Evolutionary conservation across 306 rosid species (phyloP).

Genomic region (Gillenia trifoliata): DNA sequence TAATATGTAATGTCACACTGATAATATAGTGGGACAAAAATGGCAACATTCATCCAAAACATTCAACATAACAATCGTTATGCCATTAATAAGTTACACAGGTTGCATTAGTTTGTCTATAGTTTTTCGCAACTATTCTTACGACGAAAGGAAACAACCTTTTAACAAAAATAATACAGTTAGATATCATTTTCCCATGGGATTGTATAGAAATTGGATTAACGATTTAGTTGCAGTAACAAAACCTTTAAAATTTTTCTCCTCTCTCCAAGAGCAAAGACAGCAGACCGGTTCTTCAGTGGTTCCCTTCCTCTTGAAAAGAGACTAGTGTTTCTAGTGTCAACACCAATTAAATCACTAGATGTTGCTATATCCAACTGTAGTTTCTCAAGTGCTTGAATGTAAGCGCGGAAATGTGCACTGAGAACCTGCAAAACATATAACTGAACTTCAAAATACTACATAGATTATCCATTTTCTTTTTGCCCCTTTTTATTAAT

Average conservation of each 20-base stretch:
- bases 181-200: not conserved
- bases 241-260: constrained; percentile 68
- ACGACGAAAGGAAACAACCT: not conserved
- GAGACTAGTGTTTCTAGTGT: constrained; percentile 76
- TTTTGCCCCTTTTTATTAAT: not conserved
- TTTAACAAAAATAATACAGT: not conserved
- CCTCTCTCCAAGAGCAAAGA: constrained; percentile 91
- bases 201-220: not conserved
- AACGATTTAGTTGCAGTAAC: not conserved
- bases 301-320: constrained; percentile 86
- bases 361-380: constrained; percentile 95
- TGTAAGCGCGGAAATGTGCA: constrained; percentile 96
- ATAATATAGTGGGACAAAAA: not conserved
- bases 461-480: not conserved
- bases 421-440: constrained; percentile 77
- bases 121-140: not conserved
- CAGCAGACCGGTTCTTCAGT: constrained; percentile 93
- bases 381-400: constrained; percentile 88
- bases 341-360: constrained; percentile 93
- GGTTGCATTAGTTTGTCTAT: not conserved
- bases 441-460: constrained; percentile 9
- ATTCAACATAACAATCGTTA: not conserved
- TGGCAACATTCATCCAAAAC: not conserved
- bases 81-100: not conserved
- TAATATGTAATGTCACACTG: not conserved